Base-by-base conservation (phyloP, 352 stramenopile genomes). In the Pythium aquatile region DNA sequence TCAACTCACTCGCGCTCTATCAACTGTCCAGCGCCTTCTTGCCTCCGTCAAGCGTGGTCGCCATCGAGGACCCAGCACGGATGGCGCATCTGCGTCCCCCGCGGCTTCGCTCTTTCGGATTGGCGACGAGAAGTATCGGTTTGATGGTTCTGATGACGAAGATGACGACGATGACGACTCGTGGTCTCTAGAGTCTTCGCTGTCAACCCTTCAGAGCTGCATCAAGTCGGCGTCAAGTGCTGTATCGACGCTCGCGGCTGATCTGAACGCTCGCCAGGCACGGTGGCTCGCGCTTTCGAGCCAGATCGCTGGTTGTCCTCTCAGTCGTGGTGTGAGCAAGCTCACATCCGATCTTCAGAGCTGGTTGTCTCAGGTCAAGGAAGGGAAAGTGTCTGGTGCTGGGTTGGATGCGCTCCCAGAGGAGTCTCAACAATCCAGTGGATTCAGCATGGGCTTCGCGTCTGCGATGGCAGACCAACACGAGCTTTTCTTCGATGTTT, bases 321-420 rank as follows among this genome's bases (percentile, higher is more conserved):
- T 90, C 49, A 70, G 69, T 29, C 75, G 73, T 20, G 37, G 54
- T 20, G 28, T 10, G 13, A 40, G 26, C 16, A 48, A 75, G 7
- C 69, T 81, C 1, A 88, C 79, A 0, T 69, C 76, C 1, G 85
- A 93, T 47, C 69, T 85, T 2, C 83, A 90, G 51, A 93, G 85
- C 42, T 93, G 85, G 85, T 72, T 91, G 2, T 72, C 73, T 1
- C 85, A 93, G 65, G 76, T 93, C 0, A 81, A 78, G 44, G 81
- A 92, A 66, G 85, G 85, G 1, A 92, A 92, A 68, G 85, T 93
- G 3, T 92, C 85, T 1, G 83, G 85, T 29, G 81, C 81, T 28
- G 85, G 85, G 0, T 61, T 86, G 14, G 83, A 92, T 66, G 70
- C 75, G 29, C 28, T 64, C 9, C 54, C 33, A 8, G 28, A 60